Base-by-base conservation (phyloP, 192 early-diverging fungal genomes). In the Dispira simplex region DNA sequence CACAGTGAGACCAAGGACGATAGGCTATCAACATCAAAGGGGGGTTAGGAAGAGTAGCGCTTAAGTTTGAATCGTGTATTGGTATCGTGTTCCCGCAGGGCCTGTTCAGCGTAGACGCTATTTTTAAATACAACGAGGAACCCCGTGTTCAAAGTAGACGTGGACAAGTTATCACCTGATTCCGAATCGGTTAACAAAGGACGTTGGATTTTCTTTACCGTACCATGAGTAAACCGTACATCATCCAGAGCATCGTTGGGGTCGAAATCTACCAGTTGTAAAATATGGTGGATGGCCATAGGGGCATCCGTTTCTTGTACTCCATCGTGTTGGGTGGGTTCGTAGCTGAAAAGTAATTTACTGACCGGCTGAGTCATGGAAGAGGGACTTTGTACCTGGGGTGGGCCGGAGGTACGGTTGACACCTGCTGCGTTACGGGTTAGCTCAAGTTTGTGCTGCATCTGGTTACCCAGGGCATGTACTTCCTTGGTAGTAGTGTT, bases 261-360 rank as follows among this genome's bases (percentile, higher is more conserved):
- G 26, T 27, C 58, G 43, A 44, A 44, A 11, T 13, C 10, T 10
- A 44, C 21, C 32, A 60, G 8, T 32, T 60, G 58, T 18, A 60
- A 44, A 60, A 60, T 60, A 43, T 60, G 58, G 14, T 11, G 32
- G 14, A 60, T 60, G 26, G 26, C 32, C 58, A 44, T 60, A 18
- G 58, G 58, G 11, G 32, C 32, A 27, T 60, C 39, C 5, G 58
- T n/a, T 14, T 60, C 39, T 27, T 44, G 26, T 12, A 60, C 58
- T 9, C 58, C 58, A 26, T 60, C 58, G 16, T 60, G 32, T 16
- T 9, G 18, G 12, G 26, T 44, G 32, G 12, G 14, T 14, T 44
- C 58, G 58, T 60, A 60, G 1, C 28, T 60, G 16, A 60, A 60
- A 11, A 60, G 18, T 16, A 43, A 21, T 60, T 60, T 60, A 26